These are phyloP conservation scores for Tanozyma kutaoensis DNA, from an alignment of 805 yeast species.

Conservation along the genomic window DNA sequence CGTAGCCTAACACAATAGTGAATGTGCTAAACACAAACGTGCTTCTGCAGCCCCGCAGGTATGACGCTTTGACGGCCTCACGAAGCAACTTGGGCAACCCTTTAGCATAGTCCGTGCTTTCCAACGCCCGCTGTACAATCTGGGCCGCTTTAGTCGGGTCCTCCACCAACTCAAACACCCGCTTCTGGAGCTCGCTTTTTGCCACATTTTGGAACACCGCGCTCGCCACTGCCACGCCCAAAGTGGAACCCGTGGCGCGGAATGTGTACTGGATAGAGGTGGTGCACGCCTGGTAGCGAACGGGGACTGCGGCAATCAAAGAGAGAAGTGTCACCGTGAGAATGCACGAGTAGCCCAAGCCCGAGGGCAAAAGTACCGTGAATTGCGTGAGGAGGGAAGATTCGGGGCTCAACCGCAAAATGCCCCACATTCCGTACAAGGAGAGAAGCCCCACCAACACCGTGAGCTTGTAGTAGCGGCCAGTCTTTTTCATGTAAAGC, in stretches of 20 bases:
- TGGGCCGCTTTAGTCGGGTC: slow-evolving; percentile 20
- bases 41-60: slow-evolving; percentile 37
- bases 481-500: slow-evolving; percentile 50
- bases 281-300: slow-evolving; percentile 64
- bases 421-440: slow-evolving; percentile 30
- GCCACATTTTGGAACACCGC: slow-evolving; percentile 50
- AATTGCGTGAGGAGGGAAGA: slow-evolving; percentile 25
- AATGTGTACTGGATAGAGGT: slow-evolving; percentile 86
- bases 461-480: slow-evolving; percentile 42
- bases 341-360: slow-evolving; percentile 53
- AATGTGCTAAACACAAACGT: slow-evolving; percentile 38
- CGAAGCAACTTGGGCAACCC: slow-evolving; percentile 41
- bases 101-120: slow-evolving; percentile 39
- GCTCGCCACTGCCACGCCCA: slow-evolving; percentile 62
- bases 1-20: slow-evolving; percentile 24
- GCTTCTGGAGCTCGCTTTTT: too few relatives aligned
- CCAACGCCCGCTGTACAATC: slow-evolving; percentile 40
- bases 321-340: slow-evolving; percentile 64
- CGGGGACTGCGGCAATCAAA: slow-evolving; percentile 62
- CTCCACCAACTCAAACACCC: too few relatives aligned
- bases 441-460: slow-evolving; percentile 27
- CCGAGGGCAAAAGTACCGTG: slow-evolving; percentile 35
- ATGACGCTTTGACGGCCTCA: slow-evolving; percentile 33
- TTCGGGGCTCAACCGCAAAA: slow-evolving; percentile 16
- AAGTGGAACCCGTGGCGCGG: slow-evolving; percentile 75